These are phyloP conservation scores for Malus hybrid DNA, from an alignment of 331 rosid species.

Conservation along the genomic window DNA sequence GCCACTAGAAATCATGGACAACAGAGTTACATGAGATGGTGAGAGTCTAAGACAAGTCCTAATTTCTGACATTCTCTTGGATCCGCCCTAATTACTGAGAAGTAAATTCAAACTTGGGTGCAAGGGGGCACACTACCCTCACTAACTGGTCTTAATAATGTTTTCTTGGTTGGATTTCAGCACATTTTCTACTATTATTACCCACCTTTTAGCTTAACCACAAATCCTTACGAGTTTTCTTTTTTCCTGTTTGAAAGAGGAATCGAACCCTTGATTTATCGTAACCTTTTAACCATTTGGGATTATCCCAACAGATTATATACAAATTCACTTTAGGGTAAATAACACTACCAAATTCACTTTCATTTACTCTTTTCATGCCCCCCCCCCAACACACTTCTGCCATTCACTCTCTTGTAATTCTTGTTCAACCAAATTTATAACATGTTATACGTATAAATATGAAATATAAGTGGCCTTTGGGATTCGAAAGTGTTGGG, in stretches of 20 bases:
- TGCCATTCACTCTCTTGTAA: background rate
- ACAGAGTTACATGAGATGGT: too few relatives aligned
- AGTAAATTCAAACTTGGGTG: too few relatives aligned
- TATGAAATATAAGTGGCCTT: too few relatives aligned
- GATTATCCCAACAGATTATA: background rate
- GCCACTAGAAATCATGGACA: too few relatives aligned
- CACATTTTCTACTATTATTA: background rate
- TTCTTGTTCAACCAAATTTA: background rate
- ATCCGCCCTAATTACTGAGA: too few relatives aligned
- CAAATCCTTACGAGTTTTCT: background rate
- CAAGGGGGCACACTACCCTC: background rate
- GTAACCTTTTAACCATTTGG: background rate
- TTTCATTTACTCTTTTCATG: background rate
- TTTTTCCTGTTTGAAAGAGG: background rate
- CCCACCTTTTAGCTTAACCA: background rate
- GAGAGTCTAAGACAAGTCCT: too few relatives aligned
- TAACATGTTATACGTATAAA: background rate
- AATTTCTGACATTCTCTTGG: too few relatives aligned
- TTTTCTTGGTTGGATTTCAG: background rate
- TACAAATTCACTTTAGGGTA: too few relatives aligned
- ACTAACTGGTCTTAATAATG: background rate
- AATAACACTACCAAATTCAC: background rate
- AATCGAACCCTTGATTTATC: background rate
- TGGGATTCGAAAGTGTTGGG: background rate
- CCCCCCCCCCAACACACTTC: background rate